Evolutionary conservation across 2,329 filamentous ascomycete genomes (phyloP), one percentile per base, ranked within the genome.

Genomic region (Pseudogymnoascus sp.): DNA sequence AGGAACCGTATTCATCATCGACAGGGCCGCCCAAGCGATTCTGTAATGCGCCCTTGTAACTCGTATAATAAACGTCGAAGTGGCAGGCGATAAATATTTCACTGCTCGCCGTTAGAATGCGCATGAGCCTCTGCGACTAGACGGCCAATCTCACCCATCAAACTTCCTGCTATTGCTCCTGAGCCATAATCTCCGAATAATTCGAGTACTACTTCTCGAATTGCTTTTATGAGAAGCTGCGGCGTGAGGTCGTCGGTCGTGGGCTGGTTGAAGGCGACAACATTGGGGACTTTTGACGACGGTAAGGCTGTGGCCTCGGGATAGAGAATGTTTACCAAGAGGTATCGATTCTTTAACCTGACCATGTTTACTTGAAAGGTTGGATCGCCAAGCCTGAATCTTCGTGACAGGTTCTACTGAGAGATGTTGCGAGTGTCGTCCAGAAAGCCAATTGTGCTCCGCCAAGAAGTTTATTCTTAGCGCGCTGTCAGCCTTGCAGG

Each of bases 281-380:
- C 52, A 77, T 84, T 74, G 72, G 89, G 74, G 71, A 81, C 68
- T 68, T 76, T 73, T 35, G 72, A 59, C 63, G 73, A 74, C 64
- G 69, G 64, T n/a, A 61, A 52, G 55, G 62, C 41, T 10, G 78
- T 66, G 11, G 83, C 78, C 6, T 85, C 81, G 0, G 92, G 91
- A 71, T 97, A 97, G 55, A 97, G 81, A 67, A 97, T 92, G 73
- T 96, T 91, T 65, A 97, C 85, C n/a, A 97, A 85, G 16, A 99
- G 83, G 74, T 99, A 99, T 70, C 94, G 88, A 75, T 96, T 89
- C 77, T 99, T 99, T 68, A 97, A 85, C 72, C 94, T 91, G 64
- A 99, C 94, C 94, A 99, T 97, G 59, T 45, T 77, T 59, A 35
- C 29, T 55, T 21, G 29, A 14, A 33, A 33, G 29, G 49, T 33